Percentiles rank a stretch among this genome's conserved stretches.
phyloP scores from a whole-genome alignment of 2,329 filamentous ascomycete species.

The Gyromitra esculenta region DNA sequence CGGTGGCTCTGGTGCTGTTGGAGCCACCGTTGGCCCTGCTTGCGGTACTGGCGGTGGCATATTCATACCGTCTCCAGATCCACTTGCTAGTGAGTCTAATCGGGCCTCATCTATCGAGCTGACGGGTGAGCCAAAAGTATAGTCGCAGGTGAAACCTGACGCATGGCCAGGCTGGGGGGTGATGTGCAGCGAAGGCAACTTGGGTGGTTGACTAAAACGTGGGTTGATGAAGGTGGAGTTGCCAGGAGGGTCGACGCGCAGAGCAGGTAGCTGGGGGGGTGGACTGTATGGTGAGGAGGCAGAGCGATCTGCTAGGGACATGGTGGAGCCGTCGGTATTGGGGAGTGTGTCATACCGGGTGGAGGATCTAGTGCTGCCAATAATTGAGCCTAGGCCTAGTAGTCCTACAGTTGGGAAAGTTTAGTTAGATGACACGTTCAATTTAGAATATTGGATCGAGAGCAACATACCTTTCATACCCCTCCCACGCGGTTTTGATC shows the following conservation, averaged over 20 bases:
- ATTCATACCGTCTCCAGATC: neutral
- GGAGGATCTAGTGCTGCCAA: slow-evolving; percentile 23
- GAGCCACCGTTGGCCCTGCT: neutral
- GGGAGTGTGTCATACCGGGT: slow-evolving; percentile 22
- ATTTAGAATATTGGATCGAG: neutral
- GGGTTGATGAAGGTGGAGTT: neutral
- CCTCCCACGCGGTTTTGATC: neutral
- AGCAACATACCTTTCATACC: slow-evolving; percentile 30
- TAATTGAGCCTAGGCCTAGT: slow-evolving; percentile 21
- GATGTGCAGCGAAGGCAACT: slow-evolving; percentile 10
- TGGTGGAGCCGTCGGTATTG: neutral
- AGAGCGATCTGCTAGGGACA: neutral
- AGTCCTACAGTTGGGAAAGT: slow-evolving; percentile 4
- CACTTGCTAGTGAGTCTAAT: slow-evolving; percentile 10
- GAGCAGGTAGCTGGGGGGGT: slow-evolving; percentile 21
- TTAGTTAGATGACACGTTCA: slow-evolving; percentile 1
- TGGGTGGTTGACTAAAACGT: neutral
- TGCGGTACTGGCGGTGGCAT: neutral
- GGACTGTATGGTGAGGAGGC: slow-evolving; percentile 3
- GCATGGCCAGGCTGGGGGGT: neutral
- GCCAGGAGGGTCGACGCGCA: neutral
- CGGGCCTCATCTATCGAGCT: slow-evolving; percentile 36
- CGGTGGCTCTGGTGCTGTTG: neutral
- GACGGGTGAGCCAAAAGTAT: slow-evolving; percentile 43
- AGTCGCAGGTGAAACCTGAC: slow-evolving; percentile 20